Evolutionary conservation across 2,329 filamentous ascomycete species (phyloP).

Genomic region (Aspergillus caelatus): DNA sequence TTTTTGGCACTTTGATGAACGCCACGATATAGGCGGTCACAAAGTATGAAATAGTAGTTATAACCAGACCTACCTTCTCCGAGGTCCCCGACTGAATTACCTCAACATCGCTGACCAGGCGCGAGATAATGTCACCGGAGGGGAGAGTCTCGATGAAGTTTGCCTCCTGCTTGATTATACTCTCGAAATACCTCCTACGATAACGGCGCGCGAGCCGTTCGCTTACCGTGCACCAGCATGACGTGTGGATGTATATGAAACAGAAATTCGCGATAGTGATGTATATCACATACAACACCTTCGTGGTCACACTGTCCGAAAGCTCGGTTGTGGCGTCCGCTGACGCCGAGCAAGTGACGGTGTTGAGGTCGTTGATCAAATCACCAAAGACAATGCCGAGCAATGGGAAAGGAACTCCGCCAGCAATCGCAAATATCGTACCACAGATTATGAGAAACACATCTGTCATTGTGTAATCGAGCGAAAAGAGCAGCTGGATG

Average conservation of each 20-base stretch:
- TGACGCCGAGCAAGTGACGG: conserved; percentile 28
- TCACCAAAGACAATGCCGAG: conserved; percentile 45
- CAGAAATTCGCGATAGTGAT: conserved; percentile 65
- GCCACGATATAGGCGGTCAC: conserved; percentile 67
- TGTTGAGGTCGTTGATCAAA: conserved; percentile 43
- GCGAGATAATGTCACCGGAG: conserved; percentile 63
- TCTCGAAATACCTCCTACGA: conserved; percentile 61
- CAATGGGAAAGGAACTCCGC: conserved; percentile 43
- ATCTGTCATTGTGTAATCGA: conserved; percentile 32
- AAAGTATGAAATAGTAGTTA: conserved; percentile 67
- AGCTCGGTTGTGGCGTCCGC: conserved; percentile 14
- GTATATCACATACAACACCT: conserved; percentile 64
- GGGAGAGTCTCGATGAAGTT: conserved; percentile 66
- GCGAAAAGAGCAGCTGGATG: conserved; percentile 28
- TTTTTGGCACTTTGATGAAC: conserved; percentile 64
- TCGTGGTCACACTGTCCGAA: conserved; percentile 37
- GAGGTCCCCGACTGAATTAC: conserved; percentile 68
- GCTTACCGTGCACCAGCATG: conserved; percentile 66
- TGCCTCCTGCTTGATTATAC: conserved; percentile 62
- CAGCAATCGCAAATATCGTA: conserved; percentile 35
- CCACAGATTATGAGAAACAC: conserved; percentile 32
- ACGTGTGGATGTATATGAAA: conserved; percentile 65
- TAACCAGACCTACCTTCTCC: conserved; percentile 69
- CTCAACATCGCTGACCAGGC: conserved; percentile 67
- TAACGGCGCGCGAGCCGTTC: conserved; percentile 66